Conservation (phyloP, 1,284 basidiomycete species). For the Trametes polyzona region DNA sequence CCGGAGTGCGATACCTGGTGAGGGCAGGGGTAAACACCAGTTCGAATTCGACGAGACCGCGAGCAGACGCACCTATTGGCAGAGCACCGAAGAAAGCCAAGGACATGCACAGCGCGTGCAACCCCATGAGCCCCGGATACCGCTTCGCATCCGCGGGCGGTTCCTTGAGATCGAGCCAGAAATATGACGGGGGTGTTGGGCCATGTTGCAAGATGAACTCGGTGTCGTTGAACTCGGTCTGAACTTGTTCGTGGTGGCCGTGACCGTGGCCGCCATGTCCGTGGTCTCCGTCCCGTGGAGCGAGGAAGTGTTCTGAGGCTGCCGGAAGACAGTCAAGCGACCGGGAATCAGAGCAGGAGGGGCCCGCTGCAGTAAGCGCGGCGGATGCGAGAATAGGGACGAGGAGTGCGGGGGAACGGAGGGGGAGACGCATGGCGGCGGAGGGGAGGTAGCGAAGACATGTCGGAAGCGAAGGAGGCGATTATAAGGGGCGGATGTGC, state of each 20-base stretch:
- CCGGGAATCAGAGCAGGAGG: conserved; percentile 10
- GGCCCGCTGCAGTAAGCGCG: conserved; percentile 29
- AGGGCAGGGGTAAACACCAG: conserved; percentile 3
- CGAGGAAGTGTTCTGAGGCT: conserved; percentile 23
- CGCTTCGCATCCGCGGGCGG: conserved; percentile 46
- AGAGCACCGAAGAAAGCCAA: conserved; percentile 78
- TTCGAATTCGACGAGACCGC: neutral
- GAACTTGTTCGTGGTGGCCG: conserved; percentile 50
- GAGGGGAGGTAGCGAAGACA: conserved; percentile 18
- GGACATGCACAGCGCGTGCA: conserved; percentile 70
- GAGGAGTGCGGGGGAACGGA: conserved; percentile 37
- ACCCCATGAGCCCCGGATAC: conserved; percentile 66
- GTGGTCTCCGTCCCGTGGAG: conserved; percentile 31
- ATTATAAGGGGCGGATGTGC: conserved; percentile 15
- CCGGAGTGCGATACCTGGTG: conserved; percentile 72
- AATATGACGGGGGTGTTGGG: conserved; percentile 79
- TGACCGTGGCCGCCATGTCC: conserved; percentile 43
- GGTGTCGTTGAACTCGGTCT: conserved; percentile 72
- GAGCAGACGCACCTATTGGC: conserved; percentile 61
- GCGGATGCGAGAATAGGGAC: conserved; percentile 35
- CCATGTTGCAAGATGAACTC: conserved; percentile 63
- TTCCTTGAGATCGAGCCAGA: conserved; percentile 72
- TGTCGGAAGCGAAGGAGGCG: neutral
- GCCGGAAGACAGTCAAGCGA: conserved; percentile 21
- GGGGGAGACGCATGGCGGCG: conserved; percentile 37